Evolutionary conservation across 179 eudicot genomes (phyloP).

Genomic region (Patellifolia procumbens): DNA sequence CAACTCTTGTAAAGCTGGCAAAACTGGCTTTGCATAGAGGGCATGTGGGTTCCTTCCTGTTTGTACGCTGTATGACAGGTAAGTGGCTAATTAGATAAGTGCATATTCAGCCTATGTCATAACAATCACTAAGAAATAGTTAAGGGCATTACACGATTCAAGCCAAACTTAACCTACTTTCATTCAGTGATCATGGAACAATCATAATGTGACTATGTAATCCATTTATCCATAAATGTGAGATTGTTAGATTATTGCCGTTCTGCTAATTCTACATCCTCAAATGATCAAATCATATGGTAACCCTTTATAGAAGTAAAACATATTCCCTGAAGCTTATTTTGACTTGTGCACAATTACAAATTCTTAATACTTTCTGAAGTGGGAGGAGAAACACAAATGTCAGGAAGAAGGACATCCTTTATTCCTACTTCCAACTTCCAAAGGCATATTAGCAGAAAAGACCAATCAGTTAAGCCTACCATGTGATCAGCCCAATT

Average conservation of each 20-base stretch:
- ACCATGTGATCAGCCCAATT: slow-evolving; percentile 84
- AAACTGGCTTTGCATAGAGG: slow-evolving; percentile 82
- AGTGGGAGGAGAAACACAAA: neutral
- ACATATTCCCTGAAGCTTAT: neutral
- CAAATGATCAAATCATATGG: slow-evolving; percentile 2
- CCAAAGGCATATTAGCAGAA: slow-evolving; percentile 12
- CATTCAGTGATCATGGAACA: neutral
- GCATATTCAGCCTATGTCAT: neutral
- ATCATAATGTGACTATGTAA: neutral
- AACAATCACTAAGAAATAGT: neutral
- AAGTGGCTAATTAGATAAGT: slow-evolving; percentile 9
- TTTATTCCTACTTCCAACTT: too few species aligned
- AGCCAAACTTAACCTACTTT: neutral
- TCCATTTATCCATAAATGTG: neutral
- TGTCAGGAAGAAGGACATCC: neutral
- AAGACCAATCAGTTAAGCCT: slow-evolving; percentile 20
- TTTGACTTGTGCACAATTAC: neutral
- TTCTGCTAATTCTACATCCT: neutral
- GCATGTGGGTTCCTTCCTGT: slow-evolving; percentile 64
- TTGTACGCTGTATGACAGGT: slow-evolving; percentile 42
- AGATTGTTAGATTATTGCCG: neutral
- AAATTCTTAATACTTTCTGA: neutral
- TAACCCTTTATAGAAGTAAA: neutral
- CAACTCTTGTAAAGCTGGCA: slow-evolving; percentile 63
- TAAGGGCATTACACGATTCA: neutral